Evolutionary conservation across 169 alveolate species (phyloP).

Genomic region (Ichthyophthirius multifiliis): DNA sequence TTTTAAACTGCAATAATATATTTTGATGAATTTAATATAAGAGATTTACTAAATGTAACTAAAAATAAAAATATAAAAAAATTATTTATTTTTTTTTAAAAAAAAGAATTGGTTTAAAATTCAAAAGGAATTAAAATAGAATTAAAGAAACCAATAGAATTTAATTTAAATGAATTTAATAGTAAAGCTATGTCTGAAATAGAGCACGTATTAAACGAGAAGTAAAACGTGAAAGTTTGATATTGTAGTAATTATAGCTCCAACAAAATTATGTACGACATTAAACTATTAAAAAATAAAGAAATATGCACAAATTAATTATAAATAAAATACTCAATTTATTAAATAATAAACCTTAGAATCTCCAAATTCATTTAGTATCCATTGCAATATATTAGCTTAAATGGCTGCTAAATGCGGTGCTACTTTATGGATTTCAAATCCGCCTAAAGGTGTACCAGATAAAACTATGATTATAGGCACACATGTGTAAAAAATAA

Average conservation of each 20-base stretch:
- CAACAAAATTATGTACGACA: background rate
- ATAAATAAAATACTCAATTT: background rate
- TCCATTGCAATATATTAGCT: background rate
- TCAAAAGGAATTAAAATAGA: background rate
- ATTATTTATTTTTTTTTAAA: background rate
- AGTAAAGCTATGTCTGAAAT: background rate
- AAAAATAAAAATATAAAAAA: background rate
- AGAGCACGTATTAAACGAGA: background rate
- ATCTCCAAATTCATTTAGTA: background rate
- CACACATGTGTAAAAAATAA: background rate
- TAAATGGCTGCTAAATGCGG: constrained; percentile 11
- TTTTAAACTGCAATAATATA: background rate
- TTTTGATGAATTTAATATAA: background rate
- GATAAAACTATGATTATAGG: constrained; percentile 10
- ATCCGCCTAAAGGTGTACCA: background rate
- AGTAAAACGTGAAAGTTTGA: background rate
- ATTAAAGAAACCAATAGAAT: background rate
- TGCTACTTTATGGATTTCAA: background rate
- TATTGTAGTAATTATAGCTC: background rate
- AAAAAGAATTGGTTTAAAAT: background rate
- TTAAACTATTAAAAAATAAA: background rate
- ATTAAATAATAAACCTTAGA: background rate
- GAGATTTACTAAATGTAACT: background rate
- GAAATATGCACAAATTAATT: background rate
- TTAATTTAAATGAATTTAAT: background rate